Evolutionary conservation across 83 land plant genomes (phyloP).

Genomic region (Thuja plicata): DNA sequence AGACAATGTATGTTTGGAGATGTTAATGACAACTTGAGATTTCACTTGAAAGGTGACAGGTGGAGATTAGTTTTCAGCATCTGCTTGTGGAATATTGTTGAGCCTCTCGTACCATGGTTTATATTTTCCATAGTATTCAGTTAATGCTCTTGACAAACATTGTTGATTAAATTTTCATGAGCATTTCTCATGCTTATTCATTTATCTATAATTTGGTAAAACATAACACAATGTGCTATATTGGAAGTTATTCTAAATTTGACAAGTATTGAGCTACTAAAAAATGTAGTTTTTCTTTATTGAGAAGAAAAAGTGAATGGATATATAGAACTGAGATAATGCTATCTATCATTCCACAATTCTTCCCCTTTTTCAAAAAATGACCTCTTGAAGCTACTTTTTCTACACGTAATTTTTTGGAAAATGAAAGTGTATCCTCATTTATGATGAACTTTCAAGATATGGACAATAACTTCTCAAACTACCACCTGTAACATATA

Average conservation of each 20-base stretch:
- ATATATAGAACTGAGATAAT: conserved; percentile 18
- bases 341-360: conserved; percentile 34
- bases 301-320: conserved; percentile 13
- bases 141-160: background rate
- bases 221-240: background rate
- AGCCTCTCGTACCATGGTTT: background rate
- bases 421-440: conserved; percentile 6
- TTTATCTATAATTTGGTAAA: background rate
- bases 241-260: background rate
- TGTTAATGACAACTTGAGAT: background rate
- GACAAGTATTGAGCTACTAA: background rate
- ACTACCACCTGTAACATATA: too few relatives aligned
- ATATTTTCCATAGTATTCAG: background rate
- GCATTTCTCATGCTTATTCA: background rate
- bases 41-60: background rate
- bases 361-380: conserved; percentile 34
- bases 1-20: background rate
- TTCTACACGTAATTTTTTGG: background rate
- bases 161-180: background rate
- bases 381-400: background rate
- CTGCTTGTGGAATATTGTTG: background rate
- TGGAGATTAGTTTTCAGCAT: background rate
- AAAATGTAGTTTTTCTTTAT: background rate
- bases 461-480: too few relatives aligned
- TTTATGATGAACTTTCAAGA: too few relatives aligned